Base-by-base conservation (phyloP, 257 asterid species). In the Mentha longifolia region DNA sequence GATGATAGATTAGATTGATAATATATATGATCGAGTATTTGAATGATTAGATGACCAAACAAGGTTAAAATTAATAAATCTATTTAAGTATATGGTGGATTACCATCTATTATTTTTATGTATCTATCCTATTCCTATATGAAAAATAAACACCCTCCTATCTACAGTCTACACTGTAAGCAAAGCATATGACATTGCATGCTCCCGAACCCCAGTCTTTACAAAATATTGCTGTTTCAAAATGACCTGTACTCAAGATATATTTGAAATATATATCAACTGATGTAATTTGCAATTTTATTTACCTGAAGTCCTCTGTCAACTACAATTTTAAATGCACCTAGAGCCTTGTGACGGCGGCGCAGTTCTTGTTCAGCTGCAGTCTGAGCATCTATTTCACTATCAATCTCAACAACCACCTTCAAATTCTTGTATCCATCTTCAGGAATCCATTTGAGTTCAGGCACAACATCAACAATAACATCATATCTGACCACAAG, bases 301-400 rank as follows among this genome's bases (percentile, higher is more conserved):
- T 70, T 78, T 81, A 87, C 98, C 97, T 91, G 80, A 69, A 94
- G 90, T 69, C 97, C 97, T 87, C 97, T 79, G 60, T 84, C 96
- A 51, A 87, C 75, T 54, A 94, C 97, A 41, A 94, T 91, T 84
- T 56, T 91, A 52, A 91, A 83, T 19, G 88, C 61, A 73, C 97
- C 99, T 0, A 94, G 85, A 58, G 91, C 84, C 88, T 94, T 94
- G 77, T 80, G 95, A 30, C 97, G 96, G 31, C 90, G 90, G 51
- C 68, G 76, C 35, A 94, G 31, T 78, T 94, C 99, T 67, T 86
- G 87, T 41, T 94, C 95, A 19, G 91, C 76, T 42, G 95, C 96
- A 73, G 71, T 81, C 73, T 87, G 88, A 65, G 96, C 99, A 79
- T 82, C 90, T 69, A 89, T 84, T 64, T 94, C 99, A 68, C 83